These are phyloP conservation scores for Quercus gilva DNA, from an alignment of 306 rosid genomes.

Conservation along the genomic window DNA sequence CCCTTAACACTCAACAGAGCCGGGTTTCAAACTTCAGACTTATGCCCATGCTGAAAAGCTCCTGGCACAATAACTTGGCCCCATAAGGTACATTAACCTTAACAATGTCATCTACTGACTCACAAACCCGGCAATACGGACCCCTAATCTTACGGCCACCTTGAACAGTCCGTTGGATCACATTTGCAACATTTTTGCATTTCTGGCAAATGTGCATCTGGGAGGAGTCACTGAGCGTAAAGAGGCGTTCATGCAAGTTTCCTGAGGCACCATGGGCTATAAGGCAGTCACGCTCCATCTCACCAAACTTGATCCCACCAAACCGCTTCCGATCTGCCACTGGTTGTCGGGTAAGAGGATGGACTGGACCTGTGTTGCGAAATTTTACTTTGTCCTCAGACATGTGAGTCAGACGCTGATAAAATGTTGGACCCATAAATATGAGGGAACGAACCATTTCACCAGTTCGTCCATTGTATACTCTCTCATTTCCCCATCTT, in stretches of 20 bases:
- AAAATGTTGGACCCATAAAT: constrained; percentile 97
- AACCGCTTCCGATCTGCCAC: constrained; percentile 94
- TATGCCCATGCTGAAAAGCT: constrained; percentile 99
- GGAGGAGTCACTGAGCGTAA: constrained; percentile 89
- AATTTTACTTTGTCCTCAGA: constrained; percentile 94
- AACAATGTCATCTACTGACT: constrained; percentile 71
- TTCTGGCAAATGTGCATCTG: constrained; percentile 72
- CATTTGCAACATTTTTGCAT: constrained; percentile 74
- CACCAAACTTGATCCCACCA: constrained; percentile 96
- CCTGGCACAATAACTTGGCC: constrained; percentile 82
- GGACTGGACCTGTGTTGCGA: constrained; percentile 96
- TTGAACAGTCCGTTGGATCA: constrained; percentile 60
- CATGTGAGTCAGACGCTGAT: constrained; percentile 94
- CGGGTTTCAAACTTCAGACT: constrained; percentile 73
- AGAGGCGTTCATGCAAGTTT: constrained; percentile 89
- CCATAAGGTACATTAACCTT: constrained; percentile 84
- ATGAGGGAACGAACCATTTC: constrained; percentile 81
- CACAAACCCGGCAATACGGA: constrained; percentile 77
- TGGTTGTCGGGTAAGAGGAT: constrained; percentile 96
- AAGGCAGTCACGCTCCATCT: constrained; percentile 98
- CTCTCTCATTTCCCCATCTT: constrained; percentile 92
- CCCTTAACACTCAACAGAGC: constrained; percentile 37
- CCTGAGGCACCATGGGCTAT: constrained; percentile 97
- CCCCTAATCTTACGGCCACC: constrained; percentile 91
- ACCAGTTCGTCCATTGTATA: constrained; percentile 86